Evolutionary conservation across 495 filamentous ascomycete genomes (phyloP), one percentile per base, ranked within the genome.

Genomic region (Aspergillus conjunctus): DNA sequence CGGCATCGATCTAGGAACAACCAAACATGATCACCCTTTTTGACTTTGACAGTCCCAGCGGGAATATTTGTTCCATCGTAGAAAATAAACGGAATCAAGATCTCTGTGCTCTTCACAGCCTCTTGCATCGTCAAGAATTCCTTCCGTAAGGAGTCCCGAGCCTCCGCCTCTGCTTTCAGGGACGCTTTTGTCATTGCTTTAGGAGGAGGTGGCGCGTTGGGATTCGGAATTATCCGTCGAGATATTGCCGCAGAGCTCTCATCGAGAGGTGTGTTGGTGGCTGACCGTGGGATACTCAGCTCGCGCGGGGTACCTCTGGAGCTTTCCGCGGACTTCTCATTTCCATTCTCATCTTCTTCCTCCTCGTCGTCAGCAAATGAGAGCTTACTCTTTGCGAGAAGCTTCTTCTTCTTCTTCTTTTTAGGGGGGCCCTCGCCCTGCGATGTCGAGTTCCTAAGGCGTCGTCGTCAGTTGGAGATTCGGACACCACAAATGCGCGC

Each of bases 31-130:
- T 97, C 93, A 0, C 94, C 94, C 68, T 98, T 98, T 76, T 92
- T 97, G 53, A 97, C 85, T 62, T 85, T 85, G 68, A 87, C 93
- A 18, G 81, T 77, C 20, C 95, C 89, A 26, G 90, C 87, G 1
- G 92, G 87, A n/a, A 91, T 92, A 72, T 94, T 93, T 4, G 91
- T 95, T n/a, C 94, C 94, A 59, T 98, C 95, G 73, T 96, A 98
- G 69, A 98, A 98, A 21, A 97, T 91, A 73, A 98, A 98, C 0
- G 94, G 94, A 4, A 98, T 91, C 43, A 88, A 78, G 20, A 98
- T 91, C 68, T 97, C 92, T 22, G 92, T 91, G 34, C 85, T 85
- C 76, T 95, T 97, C 57, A 98, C 88, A 2, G 87, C 85, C 50
- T 95, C 91, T 71, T 97, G 94, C 67, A 93, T 82, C 9, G 74